Conservation (phyloP, 2,329 filamentous ascomycete genomes). For the Aureobasidium sp. region DNA sequence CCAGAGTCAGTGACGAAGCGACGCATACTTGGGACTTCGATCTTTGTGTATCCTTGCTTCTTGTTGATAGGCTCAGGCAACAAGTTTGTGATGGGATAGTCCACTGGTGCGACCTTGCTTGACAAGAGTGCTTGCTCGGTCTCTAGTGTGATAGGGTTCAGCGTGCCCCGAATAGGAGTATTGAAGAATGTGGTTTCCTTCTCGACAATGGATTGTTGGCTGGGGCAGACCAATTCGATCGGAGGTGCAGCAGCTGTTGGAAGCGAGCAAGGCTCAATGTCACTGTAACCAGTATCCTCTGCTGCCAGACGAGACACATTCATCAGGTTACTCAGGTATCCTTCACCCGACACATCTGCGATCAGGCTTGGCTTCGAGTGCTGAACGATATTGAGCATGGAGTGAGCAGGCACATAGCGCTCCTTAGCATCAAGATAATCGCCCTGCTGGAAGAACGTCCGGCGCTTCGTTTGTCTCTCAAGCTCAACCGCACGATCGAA, state of each 20-base stretch:
- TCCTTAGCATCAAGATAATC: conserved; percentile 45
- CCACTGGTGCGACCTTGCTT: conserved; percentile 59
- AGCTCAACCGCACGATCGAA: conserved; percentile 67
- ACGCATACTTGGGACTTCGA: conserved; percentile 90
- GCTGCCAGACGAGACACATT: conserved; percentile 66
- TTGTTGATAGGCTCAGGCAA: conserved; percentile 73
- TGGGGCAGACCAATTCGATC: conserved; percentile 70
- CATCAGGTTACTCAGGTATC: conserved; percentile 66
- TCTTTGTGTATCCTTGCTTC: conserved; percentile 81
- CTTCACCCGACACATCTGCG: conserved; percentile 63
- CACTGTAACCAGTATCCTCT: conserved; percentile 57
- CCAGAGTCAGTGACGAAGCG: conserved; percentile 97
- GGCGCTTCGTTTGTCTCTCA: conserved; percentile 39
- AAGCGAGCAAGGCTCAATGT: conserved; percentile 73
- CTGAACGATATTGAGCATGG: conserved; percentile 67
- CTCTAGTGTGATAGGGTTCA: conserved; percentile 59
- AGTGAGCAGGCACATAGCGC: conserved; percentile 62
- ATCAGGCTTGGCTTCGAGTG: conserved; percentile 28
- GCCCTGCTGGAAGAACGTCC: conserved; percentile 31
- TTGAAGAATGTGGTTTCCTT: conserved; percentile 75
- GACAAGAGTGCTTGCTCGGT: conserved; percentile 71
- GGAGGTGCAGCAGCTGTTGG: conserved; percentile 80
- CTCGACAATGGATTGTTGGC: conserved; percentile 57
- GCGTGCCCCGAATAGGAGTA: conserved; percentile 59
- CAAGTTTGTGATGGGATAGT: conserved; percentile 57